Evolutionary conservation across 1,284 basidiomycete species (phyloP).

Genomic region (Ganoderma sp.): DNA sequence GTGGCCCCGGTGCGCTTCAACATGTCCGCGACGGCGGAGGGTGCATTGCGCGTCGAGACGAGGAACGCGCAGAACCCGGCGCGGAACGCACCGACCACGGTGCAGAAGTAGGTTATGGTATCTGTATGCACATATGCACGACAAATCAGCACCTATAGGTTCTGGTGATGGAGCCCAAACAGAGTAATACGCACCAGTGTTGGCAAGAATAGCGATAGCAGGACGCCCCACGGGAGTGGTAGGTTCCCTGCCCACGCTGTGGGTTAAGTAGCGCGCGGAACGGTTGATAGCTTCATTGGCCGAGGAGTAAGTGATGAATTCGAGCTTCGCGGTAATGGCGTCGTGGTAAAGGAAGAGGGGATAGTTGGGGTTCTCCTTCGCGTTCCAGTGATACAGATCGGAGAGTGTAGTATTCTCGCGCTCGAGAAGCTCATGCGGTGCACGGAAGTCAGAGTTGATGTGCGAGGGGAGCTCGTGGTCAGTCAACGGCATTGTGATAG

Average conservation of each 20-base stretch:
- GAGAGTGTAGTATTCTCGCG: constrained; percentile 10
- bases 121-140: constrained; percentile 30
- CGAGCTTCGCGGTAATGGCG: background rate
- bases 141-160: background rate
- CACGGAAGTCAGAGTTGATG: constrained; percentile 21
- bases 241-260: constrained; percentile 1
- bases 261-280: constrained; percentile 26
- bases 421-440: constrained; percentile 13
- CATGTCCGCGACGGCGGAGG: constrained; percentile 44
- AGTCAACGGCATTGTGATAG: constrained; percentile 20
- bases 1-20: constrained; percentile 37
- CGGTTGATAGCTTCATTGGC: constrained; percentile 28
- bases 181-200: constrained; percentile 9
- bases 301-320: constrained; percentile 25
- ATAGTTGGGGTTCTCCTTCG: constrained; percentile 26
- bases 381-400: constrained; percentile 26
- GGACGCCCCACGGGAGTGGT: constrained; percentile 15
- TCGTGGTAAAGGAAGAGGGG: constrained; percentile 31
- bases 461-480: constrained; percentile 25
- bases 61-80: constrained; percentile 43
- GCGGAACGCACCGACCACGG: constrained; percentile 38
- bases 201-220: constrained; percentile 30
- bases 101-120: constrained; percentile 41
- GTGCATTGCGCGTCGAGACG: constrained; percentile 48
- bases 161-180: too few species aligned